Conservation (phyloP, 2,329 filamentous ascomycete genomes). For the Mariannaea sp. region DNA sequence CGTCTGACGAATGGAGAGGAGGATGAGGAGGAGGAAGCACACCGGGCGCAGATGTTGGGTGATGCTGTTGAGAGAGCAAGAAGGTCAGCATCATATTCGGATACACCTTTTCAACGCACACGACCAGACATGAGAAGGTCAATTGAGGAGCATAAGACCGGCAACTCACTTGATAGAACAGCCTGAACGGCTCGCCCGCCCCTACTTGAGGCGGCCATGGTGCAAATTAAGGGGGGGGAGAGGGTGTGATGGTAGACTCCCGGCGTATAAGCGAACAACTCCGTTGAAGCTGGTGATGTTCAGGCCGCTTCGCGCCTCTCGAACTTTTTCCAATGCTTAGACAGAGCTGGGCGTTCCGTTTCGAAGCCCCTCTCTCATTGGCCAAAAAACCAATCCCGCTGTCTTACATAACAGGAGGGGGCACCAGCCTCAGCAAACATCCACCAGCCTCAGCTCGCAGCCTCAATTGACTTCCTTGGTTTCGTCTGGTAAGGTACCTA, state of each 20-base stretch:
- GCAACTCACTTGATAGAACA: slow-evolving; percentile 55
- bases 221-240: slow-evolving; percentile 7
- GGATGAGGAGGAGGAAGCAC: slow-evolving; percentile 41
- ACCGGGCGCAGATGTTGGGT: slow-evolving; percentile 45
- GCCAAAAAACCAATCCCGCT: background rate
- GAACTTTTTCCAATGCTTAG: slow-evolving; percentile 40
- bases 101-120: background rate
- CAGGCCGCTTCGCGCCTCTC: slow-evolving; percentile 23
- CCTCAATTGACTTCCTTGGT: too few species aligned
- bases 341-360: slow-evolving; percentile 34
- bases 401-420: slow-evolving; percentile 12
- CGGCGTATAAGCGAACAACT: slow-evolving; percentile 23
- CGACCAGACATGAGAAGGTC: slow-evolving; percentile 12
- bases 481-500: too few species aligned
- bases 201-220: slow-evolving; percentile 62
- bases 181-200: slow-evolving; percentile 56
- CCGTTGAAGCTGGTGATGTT: slow-evolving; percentile 27
- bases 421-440: background rate
- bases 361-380: slow-evolving; percentile 8
- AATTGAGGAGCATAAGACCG: slow-evolving; percentile 26
- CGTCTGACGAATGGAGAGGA: slow-evolving; percentile 36
- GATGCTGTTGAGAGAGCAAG: slow-evolving; percentile 30
- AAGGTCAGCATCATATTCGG: background rate
- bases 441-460: background rate
- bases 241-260: slow-evolving; percentile 20